These are phyloP conservation scores for Aureobasidium sp. DNA, from an alignment of 2,329 filamentous ascomycete species.

Conservation along the genomic window DNA sequence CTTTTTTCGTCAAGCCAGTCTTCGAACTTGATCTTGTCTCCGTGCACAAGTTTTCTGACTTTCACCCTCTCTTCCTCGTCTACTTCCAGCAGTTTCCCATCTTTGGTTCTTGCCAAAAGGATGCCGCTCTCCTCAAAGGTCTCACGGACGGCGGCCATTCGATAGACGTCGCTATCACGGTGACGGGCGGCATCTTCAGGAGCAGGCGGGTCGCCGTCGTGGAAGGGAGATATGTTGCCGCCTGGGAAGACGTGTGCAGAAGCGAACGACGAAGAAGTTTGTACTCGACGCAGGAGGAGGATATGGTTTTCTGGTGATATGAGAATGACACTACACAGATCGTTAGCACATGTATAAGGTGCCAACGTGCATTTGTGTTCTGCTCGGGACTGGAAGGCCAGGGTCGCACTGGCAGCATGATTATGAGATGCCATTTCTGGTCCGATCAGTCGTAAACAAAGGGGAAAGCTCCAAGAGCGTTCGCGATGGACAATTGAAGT, in stretches of 20 bases:
- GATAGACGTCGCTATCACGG: slow-evolving; percentile 63
- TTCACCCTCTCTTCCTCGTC: slow-evolving; percentile 53
- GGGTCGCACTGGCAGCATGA: background rate
- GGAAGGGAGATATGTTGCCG: slow-evolving; percentile 68
- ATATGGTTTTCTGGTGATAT: slow-evolving; percentile 83
- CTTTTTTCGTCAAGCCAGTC: slow-evolving; percentile 56
- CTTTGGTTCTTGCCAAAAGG: slow-evolving; percentile 56
- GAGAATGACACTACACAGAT: slow-evolving; percentile 60
- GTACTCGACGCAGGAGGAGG: slow-evolving; percentile 77
- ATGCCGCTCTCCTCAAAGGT: slow-evolving; percentile 95
- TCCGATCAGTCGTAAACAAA: background rate
- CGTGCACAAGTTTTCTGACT: slow-evolving; percentile 63
- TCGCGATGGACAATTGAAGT: background rate
- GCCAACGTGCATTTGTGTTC: background rate
- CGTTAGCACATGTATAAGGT: background rate
- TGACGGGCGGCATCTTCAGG: slow-evolving; percentile 53
- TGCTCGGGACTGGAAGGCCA: background rate
- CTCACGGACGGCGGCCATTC: slow-evolving; percentile 79
- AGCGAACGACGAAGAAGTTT: slow-evolving; percentile 75
- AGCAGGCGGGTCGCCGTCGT: slow-evolving; percentile 60
- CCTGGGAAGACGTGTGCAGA: slow-evolving; percentile 95
- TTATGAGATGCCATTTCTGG: background rate
- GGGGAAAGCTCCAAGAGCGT: background rate
- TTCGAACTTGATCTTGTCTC: slow-evolving; percentile 55
- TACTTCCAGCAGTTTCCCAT: slow-evolving; percentile 54